Conservation (phyloP, 2,329 filamentous ascomycete genomes). For the Alternaria gaisen region DNA sequence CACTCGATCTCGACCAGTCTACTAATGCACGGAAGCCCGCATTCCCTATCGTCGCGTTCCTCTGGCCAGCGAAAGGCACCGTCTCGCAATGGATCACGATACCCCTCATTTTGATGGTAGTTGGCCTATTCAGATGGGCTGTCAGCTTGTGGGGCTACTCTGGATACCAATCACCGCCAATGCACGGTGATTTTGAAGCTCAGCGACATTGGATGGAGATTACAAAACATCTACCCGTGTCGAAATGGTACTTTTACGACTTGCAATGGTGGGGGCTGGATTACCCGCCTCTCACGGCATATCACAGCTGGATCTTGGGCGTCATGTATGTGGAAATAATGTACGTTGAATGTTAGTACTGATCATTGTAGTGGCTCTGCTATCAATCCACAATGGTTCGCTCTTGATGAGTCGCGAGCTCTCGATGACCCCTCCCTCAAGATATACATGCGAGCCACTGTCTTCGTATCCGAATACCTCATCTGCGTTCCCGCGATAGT, state of each 20-base stretch:
- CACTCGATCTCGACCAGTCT: constrained; percentile 54
- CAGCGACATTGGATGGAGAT: constrained; percentile 99
- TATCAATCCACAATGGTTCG: constrained; percentile 88
- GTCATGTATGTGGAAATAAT: constrained; percentile 66
- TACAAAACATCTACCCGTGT: constrained; percentile 85
- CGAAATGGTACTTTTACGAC: constrained; percentile 98
- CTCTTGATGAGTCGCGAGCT: constrained; percentile 81
- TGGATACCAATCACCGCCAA: constrained; percentile 82
- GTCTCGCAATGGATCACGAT: constrained; percentile 92
- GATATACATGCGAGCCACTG: constrained; percentile 94
- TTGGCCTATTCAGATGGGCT: constrained; percentile 92
- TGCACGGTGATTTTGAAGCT: constrained; percentile 97
- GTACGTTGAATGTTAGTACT: neutral
- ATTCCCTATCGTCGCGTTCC: constrained; percentile 91
- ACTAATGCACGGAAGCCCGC: constrained; percentile 67
- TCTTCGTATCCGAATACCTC: constrained; percentile 89
- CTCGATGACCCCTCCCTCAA: constrained; percentile 82
- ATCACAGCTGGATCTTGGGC: constrained; percentile 96
- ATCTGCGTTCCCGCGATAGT: constrained; percentile 86
- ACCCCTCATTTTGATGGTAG: constrained; percentile 85
- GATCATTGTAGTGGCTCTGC: constrained; percentile 66
- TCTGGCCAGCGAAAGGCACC: constrained; percentile 88
- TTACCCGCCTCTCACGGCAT: constrained; percentile 96
- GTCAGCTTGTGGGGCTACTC: constrained; percentile 95
- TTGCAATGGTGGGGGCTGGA: constrained; percentile 97